phyloP scores from a whole-genome alignment of 805 yeast genomes.

The Yarrowia hollandica region DNA sequence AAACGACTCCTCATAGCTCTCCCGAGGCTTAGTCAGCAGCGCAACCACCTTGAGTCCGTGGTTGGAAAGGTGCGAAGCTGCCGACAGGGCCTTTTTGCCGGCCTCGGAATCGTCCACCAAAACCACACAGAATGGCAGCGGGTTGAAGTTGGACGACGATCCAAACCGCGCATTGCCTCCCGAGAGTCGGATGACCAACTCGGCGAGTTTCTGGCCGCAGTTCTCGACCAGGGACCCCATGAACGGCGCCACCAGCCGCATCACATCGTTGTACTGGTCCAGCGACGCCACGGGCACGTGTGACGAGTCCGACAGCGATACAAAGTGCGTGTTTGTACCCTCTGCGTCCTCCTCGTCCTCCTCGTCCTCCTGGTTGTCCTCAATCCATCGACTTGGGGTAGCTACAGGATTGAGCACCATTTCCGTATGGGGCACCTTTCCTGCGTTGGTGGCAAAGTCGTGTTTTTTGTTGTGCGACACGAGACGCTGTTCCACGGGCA shows the following conservation, averaged over 20 bases:
- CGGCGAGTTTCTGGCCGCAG: slow-evolving; percentile 66
- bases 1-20: background rate
- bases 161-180: slow-evolving; percentile 71
- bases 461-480: slow-evolving; percentile 65
- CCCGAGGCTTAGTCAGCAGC: slow-evolving; percentile 37
- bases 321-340: slow-evolving; percentile 9
- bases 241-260: slow-evolving; percentile 57
- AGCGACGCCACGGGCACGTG: slow-evolving; percentile 56
- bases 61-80: slow-evolving; percentile 76
- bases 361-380: slow-evolving; percentile 10
- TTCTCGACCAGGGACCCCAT: slow-evolving; percentile 60
- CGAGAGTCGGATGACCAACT: slow-evolving; percentile 54
- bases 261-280: slow-evolving; percentile 75
- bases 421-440: slow-evolving; percentile 44
- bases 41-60: slow-evolving; percentile 63
- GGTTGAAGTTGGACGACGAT: slow-evolving; percentile 61
- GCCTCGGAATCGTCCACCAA: slow-evolving; percentile 69
- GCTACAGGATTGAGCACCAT: slow-evolving; percentile 57
- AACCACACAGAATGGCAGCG: slow-evolving; percentile 73
- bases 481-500: slow-evolving; percentile 60
- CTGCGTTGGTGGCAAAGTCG: slow-evolving; percentile 31
- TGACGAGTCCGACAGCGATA: slow-evolving; percentile 31
- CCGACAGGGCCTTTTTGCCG: slow-evolving; percentile 72
- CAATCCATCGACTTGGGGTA: slow-evolving; percentile 12
- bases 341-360: slow-evolving; percentile 6